A percentile compares a stretch with the other conserved stretches of the same genome.
phyloP scores from a whole-genome alignment of 371 early-diverging fungal genomes.

The Lichtheimia hyalospora region DNA sequence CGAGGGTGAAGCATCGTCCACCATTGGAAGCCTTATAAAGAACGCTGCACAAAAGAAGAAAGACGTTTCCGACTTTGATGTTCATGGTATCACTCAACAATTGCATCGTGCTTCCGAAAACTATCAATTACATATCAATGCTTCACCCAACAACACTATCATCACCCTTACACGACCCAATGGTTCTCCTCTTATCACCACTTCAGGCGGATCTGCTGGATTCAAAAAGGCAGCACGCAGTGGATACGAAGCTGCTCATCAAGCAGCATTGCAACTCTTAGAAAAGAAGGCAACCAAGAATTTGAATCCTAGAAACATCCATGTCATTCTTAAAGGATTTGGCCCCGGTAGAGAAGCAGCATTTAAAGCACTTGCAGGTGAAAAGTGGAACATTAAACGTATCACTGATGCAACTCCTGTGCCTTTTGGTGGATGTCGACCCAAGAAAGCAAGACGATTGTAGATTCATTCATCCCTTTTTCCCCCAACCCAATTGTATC shows the following conservation, averaged over 20 bases:
- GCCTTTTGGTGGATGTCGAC: conserved; percentile 93
- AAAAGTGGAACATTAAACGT: conserved; percentile 74
- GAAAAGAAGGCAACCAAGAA: conserved; percentile 67
- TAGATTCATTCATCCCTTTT: conserved; percentile 33
- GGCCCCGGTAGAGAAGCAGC: conserved; percentile 94
- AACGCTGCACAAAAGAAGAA: too few species aligned
- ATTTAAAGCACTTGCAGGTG: conserved; percentile 78
- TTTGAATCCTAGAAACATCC: conserved; percentile 63
- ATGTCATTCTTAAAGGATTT: conserved; percentile 86
- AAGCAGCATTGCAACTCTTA: conserved; percentile 79
- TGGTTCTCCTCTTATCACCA: conserved; percentile 70
- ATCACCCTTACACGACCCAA: conserved; percentile 75
- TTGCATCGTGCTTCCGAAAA: neutral
- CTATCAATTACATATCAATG: conserved; percentile 52
- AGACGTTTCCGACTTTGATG: too few species aligned
- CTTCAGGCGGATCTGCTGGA: conserved; percentile 84
- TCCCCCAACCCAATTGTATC: neutral
- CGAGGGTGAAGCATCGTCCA: too few species aligned
- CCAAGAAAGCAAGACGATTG: conserved; percentile 86
- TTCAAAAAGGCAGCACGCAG: conserved; percentile 89
- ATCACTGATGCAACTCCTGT: conserved; percentile 91
- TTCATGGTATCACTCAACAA: neutral
- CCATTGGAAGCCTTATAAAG: too few species aligned
- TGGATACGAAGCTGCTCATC: conserved; percentile 92
- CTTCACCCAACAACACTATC: conserved; percentile 89